Base-by-base conservation (phyloP, 768 basidiomycete genomes). In the Mrakia hoshinonis region DNA sequence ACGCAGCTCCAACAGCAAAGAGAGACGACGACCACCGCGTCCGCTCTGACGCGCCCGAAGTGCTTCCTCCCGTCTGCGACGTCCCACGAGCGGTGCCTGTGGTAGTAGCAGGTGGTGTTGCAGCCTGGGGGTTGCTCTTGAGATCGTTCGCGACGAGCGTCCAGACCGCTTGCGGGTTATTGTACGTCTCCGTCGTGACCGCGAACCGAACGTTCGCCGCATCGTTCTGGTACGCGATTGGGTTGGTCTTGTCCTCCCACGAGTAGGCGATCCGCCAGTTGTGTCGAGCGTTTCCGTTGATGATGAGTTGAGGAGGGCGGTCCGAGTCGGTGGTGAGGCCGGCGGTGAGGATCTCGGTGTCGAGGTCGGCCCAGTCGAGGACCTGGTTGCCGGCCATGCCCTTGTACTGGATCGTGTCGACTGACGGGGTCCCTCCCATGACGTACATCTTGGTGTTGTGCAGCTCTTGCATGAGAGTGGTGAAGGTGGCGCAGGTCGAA, bases 361-460 rank as follows among this genome's bases (percentile, higher is more conserved):
- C 85, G 47, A 87, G 77, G 75, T 86, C 85, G 13, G 77, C 74
- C 85, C 85, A 87, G 75, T 87, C 86, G 24, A 87, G 75, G 1
- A 87, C 86, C 76, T 87, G 85, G 74, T 86, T 85, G 1, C 85
- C 85, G 4, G 85, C 84, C 85, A 86, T 86, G 20, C 79, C 79
- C 75, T 87, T 61, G 58, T 61, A 61, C 58, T 61, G 58, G 20
- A 61, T 61, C 79, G 72, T 85, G 79, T 34, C 76, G 75, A 74
- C 83, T 80, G 4, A 82, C 81, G 3, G 85, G 84, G 77, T 84
- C 85, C 29, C 85, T 85, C 29, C 86, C 85, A 73, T 86, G 86
- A 18, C 85, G 6, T 83, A 85, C 54, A 84, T 83, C 74, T 81
- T 84, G 3, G 83, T 85, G 11, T 81, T 76, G 74, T 85, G 84